Evolutionary conservation across 768 basidiomycete genomes (phyloP).

Genomic region (Coprinopsis strossmayeri): DNA sequence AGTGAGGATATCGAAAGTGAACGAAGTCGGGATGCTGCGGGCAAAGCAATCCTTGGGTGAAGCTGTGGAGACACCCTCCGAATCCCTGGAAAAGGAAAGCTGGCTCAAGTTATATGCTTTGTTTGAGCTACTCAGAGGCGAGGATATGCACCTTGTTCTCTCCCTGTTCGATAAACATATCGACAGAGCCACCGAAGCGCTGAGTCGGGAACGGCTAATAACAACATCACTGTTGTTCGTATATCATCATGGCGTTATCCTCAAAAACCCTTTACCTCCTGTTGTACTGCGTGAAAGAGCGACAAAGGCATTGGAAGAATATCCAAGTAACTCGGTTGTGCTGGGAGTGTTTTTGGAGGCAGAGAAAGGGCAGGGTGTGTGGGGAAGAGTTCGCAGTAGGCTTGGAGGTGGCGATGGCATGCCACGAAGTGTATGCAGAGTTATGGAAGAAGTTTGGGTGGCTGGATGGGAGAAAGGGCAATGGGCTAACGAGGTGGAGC

Average conservation of each 20-base stretch:
- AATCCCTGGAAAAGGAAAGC: constrained; percentile 29
- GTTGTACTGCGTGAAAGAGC: constrained; percentile 50
- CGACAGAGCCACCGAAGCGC: constrained; percentile 14
- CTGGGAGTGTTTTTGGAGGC: constrained; percentile 71
- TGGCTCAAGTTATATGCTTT: constrained; percentile 65
- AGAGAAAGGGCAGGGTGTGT: constrained; percentile 71
- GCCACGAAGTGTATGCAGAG: constrained; percentile 51
- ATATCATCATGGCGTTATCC: constrained; percentile 47
- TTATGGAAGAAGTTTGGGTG: constrained; percentile 70
- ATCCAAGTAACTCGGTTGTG: constrained; percentile 66
- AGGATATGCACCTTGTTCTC: constrained; percentile 32
- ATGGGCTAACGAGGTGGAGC: constrained; percentile 34
- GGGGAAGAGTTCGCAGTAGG: constrained; percentile 61
- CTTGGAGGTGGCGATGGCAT: constrained; percentile 42
- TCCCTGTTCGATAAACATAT: constrained; percentile 34
- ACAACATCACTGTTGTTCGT: constrained; percentile 52
- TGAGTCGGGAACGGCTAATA: constrained; percentile 47
- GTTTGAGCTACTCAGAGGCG: constrained; percentile 52
- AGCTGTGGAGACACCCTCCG: constrained; percentile 21
- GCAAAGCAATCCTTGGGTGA: constrained; percentile 62
- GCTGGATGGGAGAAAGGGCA: constrained; percentile 53
- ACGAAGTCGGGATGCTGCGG: constrained; percentile 50
- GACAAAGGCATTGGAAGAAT: constrained; percentile 45
- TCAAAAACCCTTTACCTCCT: constrained; percentile 56
- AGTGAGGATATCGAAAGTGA: constrained; percentile 43